A percentile compares a stretch with the other conserved stretches of the same genome.
Conservation (phyloP, 768 basidiomycete genomes). For the Auriscalpium microsporum region DNA sequence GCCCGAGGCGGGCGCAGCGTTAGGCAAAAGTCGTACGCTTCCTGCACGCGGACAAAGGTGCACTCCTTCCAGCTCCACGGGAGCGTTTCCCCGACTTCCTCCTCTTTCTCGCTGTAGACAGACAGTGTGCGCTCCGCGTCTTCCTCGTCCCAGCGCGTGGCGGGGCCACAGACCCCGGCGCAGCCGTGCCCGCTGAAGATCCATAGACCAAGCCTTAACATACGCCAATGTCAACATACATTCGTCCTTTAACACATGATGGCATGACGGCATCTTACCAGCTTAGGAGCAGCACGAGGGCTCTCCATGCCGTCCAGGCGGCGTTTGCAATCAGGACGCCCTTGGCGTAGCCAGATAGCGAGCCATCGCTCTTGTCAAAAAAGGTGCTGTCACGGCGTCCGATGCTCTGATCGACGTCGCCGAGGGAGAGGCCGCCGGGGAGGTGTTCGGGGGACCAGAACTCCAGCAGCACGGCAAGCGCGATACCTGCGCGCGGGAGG, state of each 20-base stretch:
- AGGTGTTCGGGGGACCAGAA: constrained; percentile 40
- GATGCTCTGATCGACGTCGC: constrained; percentile 34
- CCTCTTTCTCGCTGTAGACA: constrained; percentile 39
- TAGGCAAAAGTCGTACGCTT: constrained; percentile 76
- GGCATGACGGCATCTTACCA: constrained; percentile 39
- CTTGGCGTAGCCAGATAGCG: constrained; percentile 67
- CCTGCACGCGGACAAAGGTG: constrained; percentile 63
- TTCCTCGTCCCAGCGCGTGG: constrained; percentile 79
- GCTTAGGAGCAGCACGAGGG: constrained; percentile 57
- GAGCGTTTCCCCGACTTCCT: constrained; percentile 38
- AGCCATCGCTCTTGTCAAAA: constrained; percentile 56
- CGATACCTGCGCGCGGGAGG: constrained; percentile 73
- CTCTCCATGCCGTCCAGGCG: constrained; percentile 72
- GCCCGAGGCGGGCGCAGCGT: constrained; percentile 30
- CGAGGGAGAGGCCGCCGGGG: constrained; percentile 36
- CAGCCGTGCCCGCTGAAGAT: constrained; percentile 66
- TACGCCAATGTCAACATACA: background rate
- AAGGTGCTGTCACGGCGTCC: constrained; percentile 61
- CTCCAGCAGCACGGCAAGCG: constrained; percentile 60
- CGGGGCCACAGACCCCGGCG: constrained; percentile 78
- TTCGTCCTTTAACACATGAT: background rate
- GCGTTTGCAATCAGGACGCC: constrained; percentile 75
- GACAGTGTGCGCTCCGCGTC: constrained; percentile 53
- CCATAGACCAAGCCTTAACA: constrained; percentile 67
- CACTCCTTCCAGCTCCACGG: constrained; percentile 76